Base-by-base conservation (phyloP, 495 filamentous ascomycete species). In the Tuber magnatum region DNA sequence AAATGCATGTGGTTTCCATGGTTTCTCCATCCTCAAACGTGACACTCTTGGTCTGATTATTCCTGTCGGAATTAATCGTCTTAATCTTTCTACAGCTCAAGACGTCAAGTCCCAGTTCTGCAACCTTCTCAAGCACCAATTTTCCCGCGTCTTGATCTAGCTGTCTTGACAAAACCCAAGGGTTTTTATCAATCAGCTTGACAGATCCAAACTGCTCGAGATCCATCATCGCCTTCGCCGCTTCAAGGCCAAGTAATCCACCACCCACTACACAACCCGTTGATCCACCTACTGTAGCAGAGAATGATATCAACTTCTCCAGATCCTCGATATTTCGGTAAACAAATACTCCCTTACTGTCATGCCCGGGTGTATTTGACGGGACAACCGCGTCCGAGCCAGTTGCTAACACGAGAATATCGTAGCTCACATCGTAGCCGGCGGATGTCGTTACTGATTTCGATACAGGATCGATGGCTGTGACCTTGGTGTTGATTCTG, bases 181-280 rank as follows among this genome's bases (percentile, higher is more conserved):
- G 85, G 81, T 97, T 97, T 71, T 94, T 88, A 84, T 98, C 94
- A 74, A 98, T 90, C 18, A 98, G 85, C 76, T 90, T 92, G 69
- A 98, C 93, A 65, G 89, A 89, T 0, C 86, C 87, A 82, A 92
- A 97, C 48, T 90, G 89, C 79, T 92, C 85, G 24, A 98, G 84
- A 82, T 97, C 94, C 84, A 94, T 92, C 92, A 98, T 92, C 0
- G 94, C 94, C 80, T 97, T 97, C 46, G 94, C 94, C 40, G 94
- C 94, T 86, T 98, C 94, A 0, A 98, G 88, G 0, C 94, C 94
- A 0, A 98, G 85, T 41, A 98, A 81, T 1, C 94, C 94, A 46
- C 94, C 94, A n/a, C 94, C 94, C 20, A 98, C 93, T 1, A 95
- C 93, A 3, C 89, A 90, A 1, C 92, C 94, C 6, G 87, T 88